phyloP scores from a whole-genome alignment of 2,329 filamentous ascomycete genomes.

The Pseudopyricularia cyperi region DNA sequence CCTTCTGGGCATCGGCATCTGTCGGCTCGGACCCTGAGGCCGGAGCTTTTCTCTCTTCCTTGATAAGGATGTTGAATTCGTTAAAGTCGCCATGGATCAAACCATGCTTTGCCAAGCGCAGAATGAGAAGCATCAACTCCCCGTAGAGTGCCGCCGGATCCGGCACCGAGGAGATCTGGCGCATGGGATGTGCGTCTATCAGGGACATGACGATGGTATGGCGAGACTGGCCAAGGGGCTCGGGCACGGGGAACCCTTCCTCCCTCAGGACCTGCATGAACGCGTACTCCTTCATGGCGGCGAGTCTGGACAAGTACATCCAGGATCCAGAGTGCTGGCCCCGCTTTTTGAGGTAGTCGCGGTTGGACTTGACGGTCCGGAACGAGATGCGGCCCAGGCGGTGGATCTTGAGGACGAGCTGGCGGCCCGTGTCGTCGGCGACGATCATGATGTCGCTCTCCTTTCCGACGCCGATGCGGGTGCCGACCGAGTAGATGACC shows the following conservation, averaged over 20 bases:
- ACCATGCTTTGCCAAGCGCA: slow-evolving; percentile 71
- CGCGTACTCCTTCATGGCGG: slow-evolving; percentile 85
- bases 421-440: slow-evolving; percentile 62
- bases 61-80: slow-evolving; percentile 95
- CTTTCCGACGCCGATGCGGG: slow-evolving; percentile 90
- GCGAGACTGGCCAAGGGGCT: slow-evolving; percentile 76
- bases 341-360: slow-evolving; percentile 79
- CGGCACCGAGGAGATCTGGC: slow-evolving; percentile 74
- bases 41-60: slow-evolving; percentile 43
- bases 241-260: slow-evolving; percentile 80
- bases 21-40: slow-evolving; percentile 39
- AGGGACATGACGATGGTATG: slow-evolving; percentile 96
- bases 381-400: slow-evolving; percentile 92
- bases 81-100: slow-evolving; percentile 98
- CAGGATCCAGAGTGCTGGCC: slow-evolving; percentile 59
- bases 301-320: slow-evolving; percentile 95
- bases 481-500: slow-evolving; percentile 81
- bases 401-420: slow-evolving; percentile 89
- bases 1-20: slow-evolving; percentile 12
- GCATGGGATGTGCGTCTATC: slow-evolving; percentile 81
- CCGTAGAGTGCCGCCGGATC: slow-evolving; percentile 78
- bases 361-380: slow-evolving; percentile 87
- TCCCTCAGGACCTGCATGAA: slow-evolving; percentile 82
- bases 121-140: slow-evolving; percentile 78
- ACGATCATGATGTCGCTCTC: slow-evolving; percentile 96